These are phyloP conservation scores for Sporothrix curviconia DNA, from an alignment of 2,329 filamentous ascomycete species.

Conservation along the genomic window DNA sequence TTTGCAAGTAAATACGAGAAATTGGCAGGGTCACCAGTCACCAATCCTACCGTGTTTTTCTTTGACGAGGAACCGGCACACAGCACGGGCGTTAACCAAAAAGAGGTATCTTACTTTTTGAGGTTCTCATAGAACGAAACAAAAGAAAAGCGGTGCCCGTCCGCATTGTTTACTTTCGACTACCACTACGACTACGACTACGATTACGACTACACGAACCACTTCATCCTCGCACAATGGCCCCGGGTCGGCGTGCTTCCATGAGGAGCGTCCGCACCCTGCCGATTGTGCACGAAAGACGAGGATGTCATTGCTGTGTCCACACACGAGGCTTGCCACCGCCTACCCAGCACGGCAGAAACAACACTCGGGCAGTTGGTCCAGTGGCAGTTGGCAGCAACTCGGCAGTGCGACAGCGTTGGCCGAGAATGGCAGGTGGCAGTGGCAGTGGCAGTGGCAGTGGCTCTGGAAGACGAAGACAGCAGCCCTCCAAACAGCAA, in stretches of 20 bases:
- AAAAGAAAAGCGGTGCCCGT: too few species aligned
- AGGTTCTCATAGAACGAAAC: too few species aligned
- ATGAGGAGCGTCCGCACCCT: constrained; percentile 25
- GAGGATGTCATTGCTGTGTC: constrained; percentile 16
- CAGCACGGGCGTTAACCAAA: too few species aligned
- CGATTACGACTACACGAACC: neutral
- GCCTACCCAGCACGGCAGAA: constrained; percentile 23
- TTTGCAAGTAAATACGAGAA: constrained; percentile 6
- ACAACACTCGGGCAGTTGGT: constrained; percentile 4
- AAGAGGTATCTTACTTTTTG: too few species aligned
- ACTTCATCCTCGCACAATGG: neutral
- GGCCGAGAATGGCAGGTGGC: neutral
- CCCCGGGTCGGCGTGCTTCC: constrained; percentile 22
- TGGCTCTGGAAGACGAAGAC: constrained; percentile 1
- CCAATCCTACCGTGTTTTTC: neutral
- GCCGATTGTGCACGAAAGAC: constrained; percentile 34
- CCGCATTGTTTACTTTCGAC: too few species aligned
- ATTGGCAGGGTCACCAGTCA: neutral
- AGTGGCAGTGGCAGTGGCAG: neutral
- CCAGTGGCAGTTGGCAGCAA: too few species aligned
- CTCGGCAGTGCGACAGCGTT: constrained; percentile 24
- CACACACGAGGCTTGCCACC: constrained; percentile 13
- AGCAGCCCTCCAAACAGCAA: neutral
- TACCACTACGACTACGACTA: neutral
- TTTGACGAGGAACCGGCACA: too few species aligned